Base-by-base conservation (phyloP, 2,329 filamentous ascomycete genomes). In the Pezicula radicicola region DNA sequence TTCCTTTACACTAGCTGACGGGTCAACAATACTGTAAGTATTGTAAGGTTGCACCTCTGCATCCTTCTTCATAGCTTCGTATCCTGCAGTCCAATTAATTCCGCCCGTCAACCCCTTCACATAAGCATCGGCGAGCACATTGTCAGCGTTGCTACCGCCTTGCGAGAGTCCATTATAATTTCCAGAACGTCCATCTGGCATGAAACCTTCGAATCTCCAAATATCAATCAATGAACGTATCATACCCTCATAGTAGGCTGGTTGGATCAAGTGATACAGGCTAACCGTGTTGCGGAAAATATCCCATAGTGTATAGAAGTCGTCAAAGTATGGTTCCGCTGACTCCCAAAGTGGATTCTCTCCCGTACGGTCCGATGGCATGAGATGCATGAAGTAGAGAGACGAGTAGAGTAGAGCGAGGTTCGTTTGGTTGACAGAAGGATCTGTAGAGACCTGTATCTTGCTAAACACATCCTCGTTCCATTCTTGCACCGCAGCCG, bases 241-340 rank as follows among this genome's bases (percentile, higher is more conserved):
- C 60, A 56, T 84, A 78, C 61, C 84, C 81, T 61, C 83, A 78
- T 63, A 88, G 82, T 27, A 77, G 75, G 0, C 61, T 64, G 85
- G 85, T 49, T 87, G 79, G 2, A 89, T 67, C 55, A 85, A 76
- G 1, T 89, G 72, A 0, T 84, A 70, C 0, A 81, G 85, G 2
- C 80, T 79, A 1, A 75, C 76, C 1, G 77, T 75, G 63, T 81
- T 87, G 21, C 85, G 79, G 64, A 87, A 74, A 27, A 70, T 50
- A 47, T 81, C 78, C 85, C 86, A 89, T 27, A 85, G 76, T 0
- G 85, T 88, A 61, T 87, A 88, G 19, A 85, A 80, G 53, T 88
- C 85, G 55, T 88, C 83, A 60, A 85, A 89, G 60, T 86, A 88
- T 1, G 85, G 84, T 64, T 89, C 85, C 0, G 61, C 60, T 1